A percentile compares a stretch with the other conserved stretches of the same genome.
Conservation (phyloP, 305 asterid genomes). For the Solanum chacoense region DNA sequence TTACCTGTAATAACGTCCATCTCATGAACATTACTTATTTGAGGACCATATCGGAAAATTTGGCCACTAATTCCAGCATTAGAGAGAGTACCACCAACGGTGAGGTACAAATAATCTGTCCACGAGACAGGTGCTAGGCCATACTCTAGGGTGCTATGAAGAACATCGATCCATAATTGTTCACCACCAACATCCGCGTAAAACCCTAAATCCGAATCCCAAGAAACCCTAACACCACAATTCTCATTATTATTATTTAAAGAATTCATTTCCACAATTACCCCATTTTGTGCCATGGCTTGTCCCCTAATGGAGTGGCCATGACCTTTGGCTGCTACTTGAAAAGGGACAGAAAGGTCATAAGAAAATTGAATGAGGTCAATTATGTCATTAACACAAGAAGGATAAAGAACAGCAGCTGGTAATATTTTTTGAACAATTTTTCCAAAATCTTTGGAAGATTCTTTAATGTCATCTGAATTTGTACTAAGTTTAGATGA, state of each 20-base stretch:
- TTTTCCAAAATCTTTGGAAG: conserved; percentile 54
- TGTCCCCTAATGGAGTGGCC: conserved; percentile 61
- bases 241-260: neutral
- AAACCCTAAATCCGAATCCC: neutral
- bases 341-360: conserved; percentile 27
- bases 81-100: neutral
- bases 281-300: conserved; percentile 27
- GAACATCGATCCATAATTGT: conserved; percentile 48
- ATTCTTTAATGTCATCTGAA: conserved; percentile 7
- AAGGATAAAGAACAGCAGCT: conserved; percentile 39
- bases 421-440: conserved; percentile 22
- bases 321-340: conserved; percentile 41
- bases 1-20: conserved; percentile 63
- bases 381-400: conserved; percentile 28
- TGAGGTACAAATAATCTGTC: neutral
- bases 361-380: conserved; percentile 30
- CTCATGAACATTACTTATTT: conserved; percentile 47
- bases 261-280: conserved; percentile 1
- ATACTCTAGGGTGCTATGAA: conserved; percentile 18
- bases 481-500: conserved; percentile 13
- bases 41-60: conserved; percentile 40
- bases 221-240: conserved; percentile 1
- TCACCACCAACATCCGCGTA: conserved; percentile 59
- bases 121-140: conserved; percentile 22
- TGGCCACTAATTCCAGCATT: neutral